Evolutionary conservation across 345 rosid genomes (phyloP), one percentile per base, ranked within the genome.

Genomic region (Brassica juncea): DNA sequence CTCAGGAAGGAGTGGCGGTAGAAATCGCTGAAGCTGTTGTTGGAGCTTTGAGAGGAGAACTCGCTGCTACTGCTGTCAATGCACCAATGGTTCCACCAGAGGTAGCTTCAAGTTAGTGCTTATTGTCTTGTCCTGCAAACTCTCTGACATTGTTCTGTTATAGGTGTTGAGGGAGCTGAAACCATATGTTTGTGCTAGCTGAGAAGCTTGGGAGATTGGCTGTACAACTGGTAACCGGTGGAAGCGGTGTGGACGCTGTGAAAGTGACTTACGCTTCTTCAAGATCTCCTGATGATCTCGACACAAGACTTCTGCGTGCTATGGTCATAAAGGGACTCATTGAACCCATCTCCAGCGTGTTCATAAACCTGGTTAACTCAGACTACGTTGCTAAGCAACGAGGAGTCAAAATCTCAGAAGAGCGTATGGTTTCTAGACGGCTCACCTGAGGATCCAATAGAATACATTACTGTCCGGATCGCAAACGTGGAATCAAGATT

Each of bases 401-500:
- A 6, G 94, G 92, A 30, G 83, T 91, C 57, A 68, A 82, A 25
- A 73, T 89, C 62, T 83, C 85, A 1, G 92, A 91, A 71, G 92
- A 91, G 68, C 85, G 84, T 0, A 73, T 82, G 9, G 49, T 84
- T n/a, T 25, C 82, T 90, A 0, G 89, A 88, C 21, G 88, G 91
- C 58, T 90, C 93, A 4, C 91, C 84, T 0, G 92, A 78, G 80
- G 81, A 68, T 70, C 92, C 97, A 4, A 70, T 92, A 0, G 91
- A 92, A 39, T 88, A 75, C 73, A 88, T 90, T 63, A 90, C 86
- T 81, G 90, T 90, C 63, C 80, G 82, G 23, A 87, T 92, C 0
- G 89, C 94, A 70, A 89, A 88, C 15, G 93, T 90, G 0, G 90
- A 87, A 60, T 90, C 94, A 3, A 92, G 85, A 75, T 90, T 90